A percentile compares a stretch with the other conserved stretches of the same genome.
phyloP scores from a whole-genome alignment of 2,329 filamentous ascomycete genomes.

The Podosphaera aphanis region DNA sequence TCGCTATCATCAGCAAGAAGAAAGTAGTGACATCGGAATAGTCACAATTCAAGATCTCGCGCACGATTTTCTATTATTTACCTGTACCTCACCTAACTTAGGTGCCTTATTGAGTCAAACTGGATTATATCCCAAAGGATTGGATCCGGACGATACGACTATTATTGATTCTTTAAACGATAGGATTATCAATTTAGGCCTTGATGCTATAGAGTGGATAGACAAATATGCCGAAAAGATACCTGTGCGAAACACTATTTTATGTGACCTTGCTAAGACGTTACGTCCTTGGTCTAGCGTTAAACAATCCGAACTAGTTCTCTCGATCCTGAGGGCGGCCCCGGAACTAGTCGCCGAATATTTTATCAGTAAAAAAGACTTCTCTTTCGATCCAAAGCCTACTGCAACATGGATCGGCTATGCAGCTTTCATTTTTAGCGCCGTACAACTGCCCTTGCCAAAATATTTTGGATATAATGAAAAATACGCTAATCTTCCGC shows the following conservation, averaged over 20 bases:
- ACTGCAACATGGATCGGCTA: conserved; percentile 91
- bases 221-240: conserved; percentile 41
- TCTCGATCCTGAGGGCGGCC: conserved; percentile 55
- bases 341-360: conserved; percentile 79
- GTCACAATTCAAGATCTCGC: conserved; percentile 41
- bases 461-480: conserved; percentile 43
- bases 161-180: conserved; percentile 12
- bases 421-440: conserved; percentile 65
- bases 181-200: conserved; percentile 32
- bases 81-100: conserved; percentile 49
- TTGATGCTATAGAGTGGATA: conserved; percentile 48
- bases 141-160: conserved; percentile 32
- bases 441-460: conserved; percentile 53
- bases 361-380: conserved; percentile 56
- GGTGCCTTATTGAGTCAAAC: conserved; percentile 55
- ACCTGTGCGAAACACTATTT: conserved; percentile 53
- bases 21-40: conserved; percentile 21
- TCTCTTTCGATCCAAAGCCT: conserved; percentile 75
- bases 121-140: conserved; percentile 62
- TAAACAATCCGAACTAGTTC: conserved; percentile 58
- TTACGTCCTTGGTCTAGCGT: conserved; percentile 65
- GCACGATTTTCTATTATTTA: conserved; percentile 50
- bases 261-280: conserved; percentile 57
- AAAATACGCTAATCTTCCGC: conserved; percentile 42
- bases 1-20: conserved; percentile 26